Evolutionary conservation across 805 yeast genomes (phyloP).

Genomic region (Barnettozyma wickerhamii): DNA sequence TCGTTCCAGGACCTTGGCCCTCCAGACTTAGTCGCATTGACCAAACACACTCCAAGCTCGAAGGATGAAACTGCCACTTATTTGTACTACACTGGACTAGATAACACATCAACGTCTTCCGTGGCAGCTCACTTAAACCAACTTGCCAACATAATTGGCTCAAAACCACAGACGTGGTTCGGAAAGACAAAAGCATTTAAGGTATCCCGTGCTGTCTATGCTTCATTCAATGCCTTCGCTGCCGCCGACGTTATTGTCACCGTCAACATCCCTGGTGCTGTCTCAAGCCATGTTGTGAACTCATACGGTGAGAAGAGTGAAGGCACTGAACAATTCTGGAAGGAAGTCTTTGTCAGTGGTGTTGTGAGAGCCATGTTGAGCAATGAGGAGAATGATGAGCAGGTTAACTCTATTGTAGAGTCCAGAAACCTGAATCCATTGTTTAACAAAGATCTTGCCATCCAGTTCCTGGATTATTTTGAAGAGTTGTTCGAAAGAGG

Average conservation of each 20-base stretch:
- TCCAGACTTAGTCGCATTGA: conserved; percentile 59
- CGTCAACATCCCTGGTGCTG: conserved; percentile 73
- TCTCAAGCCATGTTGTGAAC: conserved; percentile 46
- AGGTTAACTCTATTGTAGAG: conserved; percentile 67
- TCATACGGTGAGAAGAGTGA: conserved; percentile 45
- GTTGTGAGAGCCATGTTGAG: conserved; percentile 70
- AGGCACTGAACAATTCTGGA: conserved; percentile 50
- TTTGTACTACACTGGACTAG: conserved; percentile 70
- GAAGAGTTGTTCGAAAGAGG: conserved; percentile 66
- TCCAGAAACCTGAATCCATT: conserved; percentile 82
- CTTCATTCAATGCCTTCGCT: conserved; percentile 69
- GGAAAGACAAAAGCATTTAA: conserved; percentile 68
- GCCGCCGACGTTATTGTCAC: conserved; percentile 65
- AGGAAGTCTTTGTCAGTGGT: conserved; percentile 52
- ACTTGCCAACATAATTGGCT: conserved; percentile 57
- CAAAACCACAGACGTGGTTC: conserved; percentile 72
- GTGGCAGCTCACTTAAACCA: conserved; percentile 72
- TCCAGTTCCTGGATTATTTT: conserved; percentile 57
- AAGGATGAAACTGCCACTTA: conserved; percentile 48
- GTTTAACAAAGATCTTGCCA: conserved; percentile 40
- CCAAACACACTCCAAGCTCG: conserved; percentile 57
- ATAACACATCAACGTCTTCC: conserved; percentile 70
- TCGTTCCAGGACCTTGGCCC: conserved; percentile 68
- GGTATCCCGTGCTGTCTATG: conserved; percentile 67
- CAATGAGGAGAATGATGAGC: conserved; percentile 72